Evolutionary conservation across 2,329 filamentous ascomycete genomes (phyloP).

Genomic region (Sordariomycetes sp.): DNA sequence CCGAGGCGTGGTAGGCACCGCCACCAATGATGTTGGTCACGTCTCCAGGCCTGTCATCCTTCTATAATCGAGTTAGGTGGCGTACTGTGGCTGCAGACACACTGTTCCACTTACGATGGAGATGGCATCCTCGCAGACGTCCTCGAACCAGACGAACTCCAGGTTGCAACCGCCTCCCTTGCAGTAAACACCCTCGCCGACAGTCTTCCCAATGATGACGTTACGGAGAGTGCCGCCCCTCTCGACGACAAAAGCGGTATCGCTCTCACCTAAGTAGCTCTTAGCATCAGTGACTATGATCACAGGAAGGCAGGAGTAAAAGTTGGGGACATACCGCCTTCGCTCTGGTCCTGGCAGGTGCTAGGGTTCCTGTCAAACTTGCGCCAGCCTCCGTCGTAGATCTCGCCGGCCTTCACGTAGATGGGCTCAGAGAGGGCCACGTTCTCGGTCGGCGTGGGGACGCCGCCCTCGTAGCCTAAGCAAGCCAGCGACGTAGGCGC

Average conservation of each 20-base stretch:
- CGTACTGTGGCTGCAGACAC: background rate
- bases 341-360: slow-evolving; percentile 13
- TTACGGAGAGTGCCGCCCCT: slow-evolving; percentile 28
- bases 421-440: slow-evolving; percentile 17
- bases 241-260: slow-evolving; percentile 27
- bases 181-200: slow-evolving; percentile 32
- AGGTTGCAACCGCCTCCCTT: slow-evolving; percentile 23
- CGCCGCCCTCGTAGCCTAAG: slow-evolving; percentile 13
- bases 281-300: background rate
- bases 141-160: slow-evolving; percentile 32
- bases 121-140: slow-evolving; percentile 32
- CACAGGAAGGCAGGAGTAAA: background rate
- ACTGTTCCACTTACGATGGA: slow-evolving; percentile 11
- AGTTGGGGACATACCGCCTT: slow-evolving; percentile 15
- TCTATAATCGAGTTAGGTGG: background rate
- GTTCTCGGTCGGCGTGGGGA: slow-evolving; percentile 14
- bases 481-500: slow-evolving; percentile 11
- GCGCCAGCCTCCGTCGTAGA: slow-evolving; percentile 18
- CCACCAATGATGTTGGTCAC: slow-evolving; percentile 26
- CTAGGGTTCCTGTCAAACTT: slow-evolving; percentile 22
- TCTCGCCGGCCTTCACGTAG: slow-evolving; percentile 14
- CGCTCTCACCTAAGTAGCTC: slow-evolving; percentile 10
- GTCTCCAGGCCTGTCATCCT: slow-evolving; percentile 10
- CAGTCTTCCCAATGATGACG: slow-evolving; percentile 30
- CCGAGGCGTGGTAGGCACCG: slow-evolving; percentile 27